Percentiles rank a stretch among this genome's conserved stretches.
Evolutionary conservation across 768 basidiomycete genomes (phyloP).

Genomic region (Phaeolepiota aurea): DNA sequence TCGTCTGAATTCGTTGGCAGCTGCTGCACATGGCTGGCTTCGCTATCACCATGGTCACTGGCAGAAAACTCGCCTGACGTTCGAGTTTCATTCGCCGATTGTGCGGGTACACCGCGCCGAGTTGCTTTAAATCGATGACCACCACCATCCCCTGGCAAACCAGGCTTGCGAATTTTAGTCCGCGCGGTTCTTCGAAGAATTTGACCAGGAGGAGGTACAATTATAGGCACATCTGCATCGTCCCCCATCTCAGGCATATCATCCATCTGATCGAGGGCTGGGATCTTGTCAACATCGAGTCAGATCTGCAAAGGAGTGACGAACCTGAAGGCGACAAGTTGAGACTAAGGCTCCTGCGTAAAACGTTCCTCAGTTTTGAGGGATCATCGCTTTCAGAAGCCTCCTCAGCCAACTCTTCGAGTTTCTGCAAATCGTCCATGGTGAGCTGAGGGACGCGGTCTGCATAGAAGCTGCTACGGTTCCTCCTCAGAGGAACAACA

Average conservation of each 20-base stretch:
- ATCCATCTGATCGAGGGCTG: constrained; percentile 64
- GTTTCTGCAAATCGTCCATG: constrained; percentile 86
- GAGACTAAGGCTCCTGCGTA: constrained; percentile 82
- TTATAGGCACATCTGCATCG: constrained; percentile 86
- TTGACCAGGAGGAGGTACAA: constrained; percentile 80
- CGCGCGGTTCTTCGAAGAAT: constrained; percentile 88
- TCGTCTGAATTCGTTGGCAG: constrained; percentile 42
- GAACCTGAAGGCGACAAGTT: constrained; percentile 80
- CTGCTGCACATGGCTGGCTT: constrained; percentile 25
- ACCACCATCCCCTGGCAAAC: constrained; percentile 64
- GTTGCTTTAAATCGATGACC: constrained; percentile 73
- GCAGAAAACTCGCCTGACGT: constrained; percentile 67
- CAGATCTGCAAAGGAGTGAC: constrained; percentile 19
- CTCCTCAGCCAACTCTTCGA: constrained; percentile 91
- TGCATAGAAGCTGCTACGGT: constrained; percentile 55
- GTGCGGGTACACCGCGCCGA: constrained; percentile 24
- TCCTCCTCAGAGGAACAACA: constrained; percentile 60
- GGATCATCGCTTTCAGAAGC: constrained; percentile 79
- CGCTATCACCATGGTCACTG: constrained; percentile 56
- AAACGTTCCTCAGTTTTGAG: constrained; percentile 64
- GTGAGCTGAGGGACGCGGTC: constrained; percentile 80
- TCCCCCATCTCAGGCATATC: constrained; percentile 61
- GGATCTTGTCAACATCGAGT: constrained; percentile 9
- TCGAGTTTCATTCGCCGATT: constrained; percentile 32
- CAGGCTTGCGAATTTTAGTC: constrained; percentile 90